phyloP scores from a whole-genome alignment of 768 basidiomycete genomes.

The Hydnomerulius pinastri region DNA sequence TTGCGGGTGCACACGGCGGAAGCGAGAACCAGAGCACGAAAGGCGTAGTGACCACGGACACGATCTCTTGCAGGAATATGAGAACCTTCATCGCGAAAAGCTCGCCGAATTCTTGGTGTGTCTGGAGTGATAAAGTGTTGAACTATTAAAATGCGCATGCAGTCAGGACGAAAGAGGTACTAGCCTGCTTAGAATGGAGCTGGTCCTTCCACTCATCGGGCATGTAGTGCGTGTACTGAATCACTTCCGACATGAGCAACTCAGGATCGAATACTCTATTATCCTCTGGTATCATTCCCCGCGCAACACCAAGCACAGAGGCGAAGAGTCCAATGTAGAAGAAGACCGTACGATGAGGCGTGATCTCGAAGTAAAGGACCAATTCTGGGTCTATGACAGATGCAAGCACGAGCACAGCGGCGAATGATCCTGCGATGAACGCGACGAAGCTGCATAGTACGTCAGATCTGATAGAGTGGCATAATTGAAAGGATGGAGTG shows the following conservation, averaged over 20 bases:
- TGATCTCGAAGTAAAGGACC: slow-evolving; percentile 93
- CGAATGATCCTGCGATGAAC: slow-evolving; percentile 95
- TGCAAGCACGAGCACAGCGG: slow-evolving; percentile 89
- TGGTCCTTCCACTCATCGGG: slow-evolving; percentile 89
- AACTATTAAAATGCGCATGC: not conserved
- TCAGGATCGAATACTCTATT: slow-evolving; percentile 95
- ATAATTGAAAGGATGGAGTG: not conserved
- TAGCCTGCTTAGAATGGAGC: slow-evolving; percentile 85
- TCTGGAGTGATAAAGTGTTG: slow-evolving; percentile 41
- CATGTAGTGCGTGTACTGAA: slow-evolving; percentile 94
- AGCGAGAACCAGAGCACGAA: slow-evolving; percentile 93
- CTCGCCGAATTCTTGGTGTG: slow-evolving; percentile 88
- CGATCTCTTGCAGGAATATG: slow-evolving; percentile 84
- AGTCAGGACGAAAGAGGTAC: slow-evolving; percentile 7
- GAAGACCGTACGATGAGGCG: slow-evolving; percentile 86
- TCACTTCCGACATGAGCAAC: slow-evolving; percentile 86
- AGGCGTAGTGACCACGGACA: slow-evolving; percentile 92
- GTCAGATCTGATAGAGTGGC: slow-evolving; percentile 2
- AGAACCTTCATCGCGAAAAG: slow-evolving; percentile 92
- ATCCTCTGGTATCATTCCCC: slow-evolving; percentile 96
- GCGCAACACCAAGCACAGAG: slow-evolving; percentile 81
- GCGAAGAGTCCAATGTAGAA: slow-evolving; percentile 93
- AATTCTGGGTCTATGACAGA: slow-evolving; percentile 93
- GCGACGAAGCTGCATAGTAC: slow-evolving; percentile 75
- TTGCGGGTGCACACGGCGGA: slow-evolving; percentile 83